Evolutionary conservation across 176 grass and related monocot species (phyloP).

Genomic region (Dendrocalamus sinicus): DNA sequence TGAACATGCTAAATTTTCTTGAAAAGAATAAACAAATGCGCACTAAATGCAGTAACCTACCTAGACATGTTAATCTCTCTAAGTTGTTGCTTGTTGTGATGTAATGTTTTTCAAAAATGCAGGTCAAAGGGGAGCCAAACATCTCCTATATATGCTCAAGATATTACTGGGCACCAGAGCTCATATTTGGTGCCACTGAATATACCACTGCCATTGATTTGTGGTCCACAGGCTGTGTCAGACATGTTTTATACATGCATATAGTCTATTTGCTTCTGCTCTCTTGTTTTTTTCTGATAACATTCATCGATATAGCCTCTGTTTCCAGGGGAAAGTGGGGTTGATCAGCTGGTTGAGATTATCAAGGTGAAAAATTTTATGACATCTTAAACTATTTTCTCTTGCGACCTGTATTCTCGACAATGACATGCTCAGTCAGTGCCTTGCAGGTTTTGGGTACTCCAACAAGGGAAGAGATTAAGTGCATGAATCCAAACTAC

Average conservation of each 20-base stretch:
- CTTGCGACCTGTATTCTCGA: too few relatives aligned
- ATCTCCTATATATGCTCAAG: slow-evolving; percentile 99
- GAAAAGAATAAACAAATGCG: slow-evolving; percentile 25
- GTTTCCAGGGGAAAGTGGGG: slow-evolving; percentile 99
- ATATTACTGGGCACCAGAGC: slow-evolving; percentile 96
- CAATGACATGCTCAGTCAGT: not conserved
- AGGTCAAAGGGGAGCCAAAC: too few relatives aligned
- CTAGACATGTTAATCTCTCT: too few relatives aligned
- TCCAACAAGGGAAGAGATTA: slow-evolving; percentile 99
- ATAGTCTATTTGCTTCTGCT: not conserved
- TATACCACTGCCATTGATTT: slow-evolving; percentile 97
- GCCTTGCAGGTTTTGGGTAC: slow-evolving; percentile 88
- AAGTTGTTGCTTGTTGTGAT: too few relatives aligned
- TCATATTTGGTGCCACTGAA: slow-evolving; percentile 96
- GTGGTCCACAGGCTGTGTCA: slow-evolving; percentile 95
- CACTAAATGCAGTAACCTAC: not conserved
- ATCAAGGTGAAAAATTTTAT: slow-evolving; percentile 75
- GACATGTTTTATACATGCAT: slow-evolving; percentile 62
- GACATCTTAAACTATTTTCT: not conserved
- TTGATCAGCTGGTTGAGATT: slow-evolving; percentile 96
- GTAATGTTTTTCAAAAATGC: slow-evolving; percentile 14
- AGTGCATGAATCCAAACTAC: slow-evolving; percentile 99
- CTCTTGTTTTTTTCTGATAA: slow-evolving; percentile 34
- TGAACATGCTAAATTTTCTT: slow-evolving; percentile 16
- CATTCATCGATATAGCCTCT: slow-evolving; percentile 64